These are phyloP conservation scores for Barbarea vulgaris DNA, from an alignment of 345 rosid species.

Conservation along the genomic window DNA sequence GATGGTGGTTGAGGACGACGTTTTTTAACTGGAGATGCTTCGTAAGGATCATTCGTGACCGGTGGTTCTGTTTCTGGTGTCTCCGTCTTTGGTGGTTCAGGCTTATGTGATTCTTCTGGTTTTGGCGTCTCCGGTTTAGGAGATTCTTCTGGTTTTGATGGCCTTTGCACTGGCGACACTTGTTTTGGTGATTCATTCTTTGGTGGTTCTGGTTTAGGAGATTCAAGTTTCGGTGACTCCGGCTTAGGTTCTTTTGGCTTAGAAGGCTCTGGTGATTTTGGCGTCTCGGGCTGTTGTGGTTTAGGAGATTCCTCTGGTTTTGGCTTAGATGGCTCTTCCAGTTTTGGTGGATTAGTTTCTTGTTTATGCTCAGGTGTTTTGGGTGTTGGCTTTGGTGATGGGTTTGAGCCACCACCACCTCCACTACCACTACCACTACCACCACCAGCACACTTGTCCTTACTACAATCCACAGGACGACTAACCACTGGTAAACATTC, in stretches of 20 bases:
- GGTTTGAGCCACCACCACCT: conserved; percentile 20
- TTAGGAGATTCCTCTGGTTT: conserved; percentile 24
- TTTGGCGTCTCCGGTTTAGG: not conserved
- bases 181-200: conserved; percentile 23
- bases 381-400: conserved; percentile 42
- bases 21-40: conserved; percentile 29
- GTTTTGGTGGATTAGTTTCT: conserved; percentile 31
- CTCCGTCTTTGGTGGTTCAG: conserved; percentile 24
- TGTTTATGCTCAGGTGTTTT: conserved; percentile 21
- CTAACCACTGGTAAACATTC: conserved; percentile 47
- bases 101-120: conserved; percentile 27
- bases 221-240: conserved; percentile 6
- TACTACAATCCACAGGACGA: conserved; percentile 57
- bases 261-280: conserved; percentile 36
- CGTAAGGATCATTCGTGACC: conserved; percentile 30
- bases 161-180: conserved; percentile 22
- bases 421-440: conserved; percentile 41
- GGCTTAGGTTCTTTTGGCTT: conserved; percentile 27
- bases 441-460: conserved; percentile 45
- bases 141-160: conserved; percentile 1
- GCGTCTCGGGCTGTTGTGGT: conserved; percentile 27
- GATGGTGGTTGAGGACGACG: conserved; percentile 40
- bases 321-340: conserved; percentile 25
- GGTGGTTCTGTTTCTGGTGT: conserved; percentile 36
- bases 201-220: conserved; percentile 27